Evolutionary conservation across 371 early-diverging fungal genomes (phyloP).

Genomic region (Phascolomyces articulosus): DNA sequence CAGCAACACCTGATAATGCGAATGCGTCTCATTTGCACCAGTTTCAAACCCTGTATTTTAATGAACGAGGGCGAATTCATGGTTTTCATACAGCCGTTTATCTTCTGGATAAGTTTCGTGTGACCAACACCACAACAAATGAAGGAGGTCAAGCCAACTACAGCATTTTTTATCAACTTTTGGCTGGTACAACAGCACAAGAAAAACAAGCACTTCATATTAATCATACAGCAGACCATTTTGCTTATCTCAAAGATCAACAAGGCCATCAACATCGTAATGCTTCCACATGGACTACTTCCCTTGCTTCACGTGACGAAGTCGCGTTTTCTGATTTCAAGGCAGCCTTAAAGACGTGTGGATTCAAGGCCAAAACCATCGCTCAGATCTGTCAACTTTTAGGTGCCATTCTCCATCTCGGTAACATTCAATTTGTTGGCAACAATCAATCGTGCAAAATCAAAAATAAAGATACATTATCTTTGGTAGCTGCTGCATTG

Average conservation of each 20-base stretch:
- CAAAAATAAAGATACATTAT: constrained; percentile 71
- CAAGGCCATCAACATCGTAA: constrained; percentile 15
- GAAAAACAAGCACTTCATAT: constrained; percentile 66
- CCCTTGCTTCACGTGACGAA: constrained; percentile 29
- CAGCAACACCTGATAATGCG: constrained; percentile 58
- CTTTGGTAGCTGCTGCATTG: constrained; percentile 77
- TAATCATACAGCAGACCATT: constrained; percentile 50
- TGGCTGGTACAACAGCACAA: constrained; percentile 59
- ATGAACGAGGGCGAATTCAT: constrained; percentile 73
- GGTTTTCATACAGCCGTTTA: constrained; percentile 82
- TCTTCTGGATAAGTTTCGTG: constrained; percentile 78
- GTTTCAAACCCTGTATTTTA: constrained; percentile 84
- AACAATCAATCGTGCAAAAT: constrained; percentile 50
- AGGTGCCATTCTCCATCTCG: constrained; percentile 79
- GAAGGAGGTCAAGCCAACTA: constrained; percentile 69
- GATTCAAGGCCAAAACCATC: constrained; percentile 73
- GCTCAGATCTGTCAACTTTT: constrained; percentile 69
- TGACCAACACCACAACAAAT: constrained; percentile 42
- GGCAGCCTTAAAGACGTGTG: constrained; percentile 71
- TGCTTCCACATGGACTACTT: background rate
- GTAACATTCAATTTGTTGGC: constrained; percentile 69
- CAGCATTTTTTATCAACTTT: constrained; percentile 84
- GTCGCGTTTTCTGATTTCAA: constrained; percentile 57
- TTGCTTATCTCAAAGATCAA: constrained; percentile 53
- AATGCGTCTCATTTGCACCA: constrained; percentile 70